phyloP scores from a whole-genome alignment of 495 filamentous ascomycete genomes.

The Xylaria venustula region DNA sequence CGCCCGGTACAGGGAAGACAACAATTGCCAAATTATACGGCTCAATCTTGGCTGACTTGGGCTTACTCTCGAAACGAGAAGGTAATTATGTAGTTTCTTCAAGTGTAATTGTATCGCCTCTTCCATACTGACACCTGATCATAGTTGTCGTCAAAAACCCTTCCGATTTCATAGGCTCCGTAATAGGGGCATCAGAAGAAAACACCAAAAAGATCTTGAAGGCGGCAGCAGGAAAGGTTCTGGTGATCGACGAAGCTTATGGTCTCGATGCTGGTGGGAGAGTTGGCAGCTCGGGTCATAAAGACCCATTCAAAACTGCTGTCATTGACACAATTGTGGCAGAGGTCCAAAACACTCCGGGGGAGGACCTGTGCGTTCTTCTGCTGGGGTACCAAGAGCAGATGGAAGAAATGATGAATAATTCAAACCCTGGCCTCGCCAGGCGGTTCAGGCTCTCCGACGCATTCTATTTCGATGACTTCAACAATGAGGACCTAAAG shows the following conservation, averaged over 20 bases:
- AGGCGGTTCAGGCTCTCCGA: slow-evolving; percentile 62
- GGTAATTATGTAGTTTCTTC: slow-evolving; percentile 48
- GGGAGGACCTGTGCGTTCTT: slow-evolving; percentile 73
- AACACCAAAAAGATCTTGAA: slow-evolving; percentile 68
- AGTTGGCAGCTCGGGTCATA: slow-evolving; percentile 15
- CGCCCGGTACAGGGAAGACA: slow-evolving; percentile 74
- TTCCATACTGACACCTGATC: not conserved
- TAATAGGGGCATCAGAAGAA: slow-evolving; percentile 62
- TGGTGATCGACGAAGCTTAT: slow-evolving; percentile 79
- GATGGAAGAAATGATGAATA: slow-evolving; percentile 72
- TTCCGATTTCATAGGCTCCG: slow-evolving; percentile 64
- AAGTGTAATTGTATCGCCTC: not conserved
- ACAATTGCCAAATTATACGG: slow-evolving; percentile 70
- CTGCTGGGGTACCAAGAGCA: slow-evolving; percentile 72
- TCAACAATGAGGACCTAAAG: slow-evolving; percentile 52
- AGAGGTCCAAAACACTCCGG: slow-evolving; percentile 70
- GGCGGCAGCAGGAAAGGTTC: slow-evolving; percentile 64
- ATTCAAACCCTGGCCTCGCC: slow-evolving; percentile 69
- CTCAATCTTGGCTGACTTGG: slow-evolving; percentile 57
- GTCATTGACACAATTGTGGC: slow-evolving; percentile 77
- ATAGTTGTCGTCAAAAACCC: slow-evolving; percentile 47
- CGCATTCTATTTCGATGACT: slow-evolving; percentile 70
- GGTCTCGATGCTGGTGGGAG: slow-evolving; percentile 28
- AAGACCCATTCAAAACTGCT: slow-evolving; percentile 59
- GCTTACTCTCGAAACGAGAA: slow-evolving; percentile 59